Percentiles rank a stretch among this genome's conserved stretches.
Evolutionary conservation across 2,329 filamentous ascomycete species (phyloP).

Genomic region (Passalora sequoiae): DNA sequence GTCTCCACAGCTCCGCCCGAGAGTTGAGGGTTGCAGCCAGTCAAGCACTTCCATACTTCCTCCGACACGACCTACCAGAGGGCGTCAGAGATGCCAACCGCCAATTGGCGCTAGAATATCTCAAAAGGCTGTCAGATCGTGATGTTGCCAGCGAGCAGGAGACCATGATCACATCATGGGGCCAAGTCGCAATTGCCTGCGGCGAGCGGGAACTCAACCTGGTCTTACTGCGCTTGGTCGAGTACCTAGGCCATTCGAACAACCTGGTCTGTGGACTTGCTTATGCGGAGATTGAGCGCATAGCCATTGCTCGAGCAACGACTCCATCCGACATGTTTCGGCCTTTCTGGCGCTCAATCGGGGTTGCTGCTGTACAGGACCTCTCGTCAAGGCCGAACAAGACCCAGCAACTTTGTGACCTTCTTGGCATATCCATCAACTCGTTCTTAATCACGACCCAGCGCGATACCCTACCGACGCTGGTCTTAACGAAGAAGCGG

Average conservation of each 20-base stretch:
- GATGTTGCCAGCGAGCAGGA: slow-evolving; percentile 66
- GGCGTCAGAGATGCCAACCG: slow-evolving; percentile 59
- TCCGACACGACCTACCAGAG: slow-evolving; percentile 47
- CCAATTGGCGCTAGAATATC: slow-evolving; percentile 62
- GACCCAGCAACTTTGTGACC: slow-evolving; percentile 70
- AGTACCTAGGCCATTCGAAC: slow-evolving; percentile 81
- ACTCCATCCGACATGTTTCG: slow-evolving; percentile 58
- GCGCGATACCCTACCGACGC: slow-evolving; percentile 74
- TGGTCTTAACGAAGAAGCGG: slow-evolving; percentile 71
- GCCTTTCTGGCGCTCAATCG: slow-evolving; percentile 84
- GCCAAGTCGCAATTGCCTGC: slow-evolving; percentile 70
- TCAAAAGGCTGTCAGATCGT: slow-evolving; percentile 68
- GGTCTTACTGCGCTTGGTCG: slow-evolving; percentile 73
- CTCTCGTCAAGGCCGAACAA: slow-evolving; percentile 76
- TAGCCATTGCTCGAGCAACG: slow-evolving; percentile 63
- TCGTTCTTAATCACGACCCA: slow-evolving; percentile 73
- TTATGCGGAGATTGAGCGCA: slow-evolving; percentile 71
- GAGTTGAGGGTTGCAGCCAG: slow-evolving; percentile 80
- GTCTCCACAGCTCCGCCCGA: slow-evolving; percentile 74
- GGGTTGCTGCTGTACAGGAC: slow-evolving; percentile 76
- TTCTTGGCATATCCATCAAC: slow-evolving; percentile 69
- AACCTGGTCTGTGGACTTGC: slow-evolving; percentile 73
- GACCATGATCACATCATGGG: slow-evolving; percentile 78
- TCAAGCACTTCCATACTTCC: slow-evolving; percentile 54
- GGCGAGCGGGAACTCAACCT: slow-evolving; percentile 81